These are phyloP conservation scores for Prunella vulgaris DNA, from an alignment of 257 asterid genomes.

Conservation along the genomic window DNA sequence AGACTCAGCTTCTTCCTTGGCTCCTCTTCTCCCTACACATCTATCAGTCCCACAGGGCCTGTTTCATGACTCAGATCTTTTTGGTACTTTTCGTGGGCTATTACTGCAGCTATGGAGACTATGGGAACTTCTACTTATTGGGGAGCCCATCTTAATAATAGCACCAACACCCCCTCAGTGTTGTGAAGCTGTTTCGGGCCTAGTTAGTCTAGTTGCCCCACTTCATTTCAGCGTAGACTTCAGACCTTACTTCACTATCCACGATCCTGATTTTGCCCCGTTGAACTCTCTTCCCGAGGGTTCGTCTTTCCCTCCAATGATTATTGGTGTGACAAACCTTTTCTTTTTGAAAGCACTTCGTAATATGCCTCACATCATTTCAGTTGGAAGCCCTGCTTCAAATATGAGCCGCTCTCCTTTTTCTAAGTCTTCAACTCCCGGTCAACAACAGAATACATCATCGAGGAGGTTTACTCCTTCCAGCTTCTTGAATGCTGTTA, in stretches of 20 bases:
- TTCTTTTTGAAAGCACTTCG: conserved; percentile 89
- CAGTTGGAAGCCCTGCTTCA: conserved; percentile 80
- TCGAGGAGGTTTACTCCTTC: conserved; percentile 75
- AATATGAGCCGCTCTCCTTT: conserved; percentile 50
- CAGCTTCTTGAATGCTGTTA: conserved; percentile 80
- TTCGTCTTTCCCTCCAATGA: conserved; percentile 73
- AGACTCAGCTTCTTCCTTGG: conserved; percentile 86
- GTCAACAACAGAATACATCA: conserved; percentile 51
- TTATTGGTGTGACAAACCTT: conserved; percentile 93
- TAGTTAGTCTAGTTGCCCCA: conserved; percentile 94
- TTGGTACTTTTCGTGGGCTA: conserved; percentile 80
- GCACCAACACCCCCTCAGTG: conserved; percentile 97
- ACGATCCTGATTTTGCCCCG: conserved; percentile 78
- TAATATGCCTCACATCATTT: conserved; percentile 80
- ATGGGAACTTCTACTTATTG: conserved; percentile 88
- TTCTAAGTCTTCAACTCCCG: conserved; percentile 42
- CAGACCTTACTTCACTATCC: conserved; percentile 96
- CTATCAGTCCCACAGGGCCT: conserved; percentile 87
- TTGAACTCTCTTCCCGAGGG: conserved; percentile 72
- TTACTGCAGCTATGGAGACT: conserved; percentile 94
- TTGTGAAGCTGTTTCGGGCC: conserved; percentile 89
- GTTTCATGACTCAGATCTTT: conserved; percentile 95
- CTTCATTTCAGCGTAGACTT: conserved; percentile 84
- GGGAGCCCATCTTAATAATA: conserved; percentile 88
- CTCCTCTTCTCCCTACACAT: conserved; percentile 88